A percentile compares a stretch with the other conserved stretches of the same genome.
These are phyloP conservation scores for Yarrowia deformans DNA, from an alignment of 805 yeast species.

Conservation along the genomic window DNA sequence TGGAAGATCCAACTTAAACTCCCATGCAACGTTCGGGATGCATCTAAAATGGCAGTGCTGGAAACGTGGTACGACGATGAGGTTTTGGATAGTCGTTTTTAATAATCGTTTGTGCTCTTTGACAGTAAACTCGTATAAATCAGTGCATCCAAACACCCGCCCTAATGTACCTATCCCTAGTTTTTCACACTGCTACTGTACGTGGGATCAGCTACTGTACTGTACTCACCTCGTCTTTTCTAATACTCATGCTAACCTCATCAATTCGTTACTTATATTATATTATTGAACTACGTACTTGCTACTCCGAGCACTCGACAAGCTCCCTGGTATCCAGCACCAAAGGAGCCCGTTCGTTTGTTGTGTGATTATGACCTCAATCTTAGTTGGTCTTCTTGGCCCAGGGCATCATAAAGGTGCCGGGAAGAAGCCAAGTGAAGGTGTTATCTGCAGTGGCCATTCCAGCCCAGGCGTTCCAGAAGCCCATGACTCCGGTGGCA, in stretches of 20 bases:
- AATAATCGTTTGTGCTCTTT: too few species aligned
- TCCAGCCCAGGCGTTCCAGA: slow-evolving; percentile 68
- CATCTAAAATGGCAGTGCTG: slow-evolving; percentile 1
- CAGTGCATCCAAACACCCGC: too few species aligned
- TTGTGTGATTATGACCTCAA: too few species aligned
- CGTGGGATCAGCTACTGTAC: too few species aligned
- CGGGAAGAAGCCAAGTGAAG: slow-evolving; percentile 29
- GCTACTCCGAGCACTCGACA: too few species aligned
- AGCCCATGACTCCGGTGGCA: slow-evolving; percentile 60
- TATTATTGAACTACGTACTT: neutral
- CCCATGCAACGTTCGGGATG: neutral
- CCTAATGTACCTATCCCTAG: too few species aligned
- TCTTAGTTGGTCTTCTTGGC: slow-evolving; percentile 8
- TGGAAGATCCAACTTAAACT: neutral
- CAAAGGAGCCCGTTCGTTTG: neutral
- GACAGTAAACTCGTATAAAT: too few species aligned
- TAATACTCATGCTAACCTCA: too few species aligned
- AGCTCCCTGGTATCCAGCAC: slow-evolving; percentile 24
- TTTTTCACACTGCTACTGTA: too few species aligned
- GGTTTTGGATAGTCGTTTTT: too few species aligned
- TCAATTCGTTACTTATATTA: neutral
- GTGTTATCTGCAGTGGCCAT: slow-evolving; percentile 61
- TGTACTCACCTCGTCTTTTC: too few species aligned
- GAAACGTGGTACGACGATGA: too few species aligned
- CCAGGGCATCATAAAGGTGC: slow-evolving; percentile 39